Percentiles rank a stretch among this genome's conserved stretches.
Conservation (phyloP, 2,329 filamentous ascomycete species). For the Arthrinium puccinioides region DNA sequence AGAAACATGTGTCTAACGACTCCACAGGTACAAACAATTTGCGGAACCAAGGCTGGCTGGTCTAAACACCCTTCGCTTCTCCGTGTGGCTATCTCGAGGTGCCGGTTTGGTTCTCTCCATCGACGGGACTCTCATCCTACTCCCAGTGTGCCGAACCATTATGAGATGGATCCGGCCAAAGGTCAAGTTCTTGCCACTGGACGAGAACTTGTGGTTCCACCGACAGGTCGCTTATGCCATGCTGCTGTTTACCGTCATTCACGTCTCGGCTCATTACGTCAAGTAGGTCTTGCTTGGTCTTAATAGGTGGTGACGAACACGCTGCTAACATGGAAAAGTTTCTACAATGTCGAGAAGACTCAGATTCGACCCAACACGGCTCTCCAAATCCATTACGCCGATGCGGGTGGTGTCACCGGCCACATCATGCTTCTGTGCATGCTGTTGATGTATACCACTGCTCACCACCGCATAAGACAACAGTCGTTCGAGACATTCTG, state of each 20-base stretch:
- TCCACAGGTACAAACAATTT: slow-evolving; percentile 68
- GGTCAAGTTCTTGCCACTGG: slow-evolving; percentile 80
- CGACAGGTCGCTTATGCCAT: slow-evolving; percentile 87
- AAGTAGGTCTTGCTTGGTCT: slow-evolving; percentile 54
- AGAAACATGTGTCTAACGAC: neutral
- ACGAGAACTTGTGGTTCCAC: slow-evolving; percentile 96
- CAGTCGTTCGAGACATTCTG: slow-evolving; percentile 98
- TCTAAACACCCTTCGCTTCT: slow-evolving; percentile 76
- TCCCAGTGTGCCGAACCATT: slow-evolving; percentile 91
- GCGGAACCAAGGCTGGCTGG: slow-evolving; percentile 60
- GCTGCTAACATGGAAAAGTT: slow-evolving; percentile 49
- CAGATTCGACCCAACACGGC: slow-evolving; percentile 77
- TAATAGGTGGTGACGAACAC: slow-evolving; percentile 15
- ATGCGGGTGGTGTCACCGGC: slow-evolving; percentile 87
- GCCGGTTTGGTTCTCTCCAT: slow-evolving; percentile 80
- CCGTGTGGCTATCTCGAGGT: slow-evolving; percentile 94
- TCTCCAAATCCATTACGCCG: slow-evolving; percentile 82
- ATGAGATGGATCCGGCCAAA: slow-evolving; percentile 81
- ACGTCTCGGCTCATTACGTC: slow-evolving; percentile 81
- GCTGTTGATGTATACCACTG: slow-evolving; percentile 95
- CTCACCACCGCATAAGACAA: slow-evolving; percentile 87
- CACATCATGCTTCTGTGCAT: slow-evolving; percentile 99
- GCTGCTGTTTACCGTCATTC: slow-evolving; percentile 72
- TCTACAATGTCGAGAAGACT: slow-evolving; percentile 85
- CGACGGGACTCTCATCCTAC: slow-evolving; percentile 78